Evolutionary conservation across 1,284 basidiomycete genomes (phyloP).

Genomic region (Agaricales sp.): DNA sequence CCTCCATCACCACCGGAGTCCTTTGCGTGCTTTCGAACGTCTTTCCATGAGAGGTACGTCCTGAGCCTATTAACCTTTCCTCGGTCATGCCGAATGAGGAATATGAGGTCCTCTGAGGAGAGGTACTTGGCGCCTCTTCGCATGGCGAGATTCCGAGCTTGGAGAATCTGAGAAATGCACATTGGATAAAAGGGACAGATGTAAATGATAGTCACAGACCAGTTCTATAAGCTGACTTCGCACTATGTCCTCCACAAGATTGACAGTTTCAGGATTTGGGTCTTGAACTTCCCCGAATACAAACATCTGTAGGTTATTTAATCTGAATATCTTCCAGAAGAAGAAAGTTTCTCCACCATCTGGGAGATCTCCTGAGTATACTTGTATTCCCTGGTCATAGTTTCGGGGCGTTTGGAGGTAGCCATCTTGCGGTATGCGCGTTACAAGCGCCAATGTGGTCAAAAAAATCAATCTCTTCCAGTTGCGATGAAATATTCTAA

Average conservation of each 20-base stretch:
- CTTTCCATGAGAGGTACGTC: slow-evolving; percentile 97
- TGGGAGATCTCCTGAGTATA: slow-evolving; percentile 74
- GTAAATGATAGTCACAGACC: slow-evolving; percentile 28
- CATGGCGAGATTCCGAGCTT: slow-evolving; percentile 78
- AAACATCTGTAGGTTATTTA: slow-evolving; percentile 61
- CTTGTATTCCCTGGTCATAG: slow-evolving; percentile 52
- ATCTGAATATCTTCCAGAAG: not conserved
- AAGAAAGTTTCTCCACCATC: slow-evolving; percentile 37
- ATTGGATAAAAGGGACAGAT: not conserved
- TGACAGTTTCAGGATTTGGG: slow-evolving; percentile 79
- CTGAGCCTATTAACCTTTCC: slow-evolving; percentile 90
- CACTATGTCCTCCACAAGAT: slow-evolving; percentile 94
- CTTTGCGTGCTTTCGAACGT: slow-evolving; percentile 92
- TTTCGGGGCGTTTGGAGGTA: not conserved
- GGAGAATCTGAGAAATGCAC: slow-evolving; percentile 57
- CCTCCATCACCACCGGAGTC: slow-evolving; percentile 74
- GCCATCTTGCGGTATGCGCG: not conserved
- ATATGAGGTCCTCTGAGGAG: slow-evolving; percentile 91
- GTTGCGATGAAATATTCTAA: no score
- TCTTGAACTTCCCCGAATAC: slow-evolving; percentile 95
- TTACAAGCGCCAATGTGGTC: no score
- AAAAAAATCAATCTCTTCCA: no score
- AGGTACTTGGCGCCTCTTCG: slow-evolving; percentile 80
- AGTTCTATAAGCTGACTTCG: slow-evolving; percentile 89
- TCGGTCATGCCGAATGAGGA: slow-evolving; percentile 90